phyloP scores from a whole-genome alignment of 257 asterid species.

The Nemophila menziesii region DNA sequence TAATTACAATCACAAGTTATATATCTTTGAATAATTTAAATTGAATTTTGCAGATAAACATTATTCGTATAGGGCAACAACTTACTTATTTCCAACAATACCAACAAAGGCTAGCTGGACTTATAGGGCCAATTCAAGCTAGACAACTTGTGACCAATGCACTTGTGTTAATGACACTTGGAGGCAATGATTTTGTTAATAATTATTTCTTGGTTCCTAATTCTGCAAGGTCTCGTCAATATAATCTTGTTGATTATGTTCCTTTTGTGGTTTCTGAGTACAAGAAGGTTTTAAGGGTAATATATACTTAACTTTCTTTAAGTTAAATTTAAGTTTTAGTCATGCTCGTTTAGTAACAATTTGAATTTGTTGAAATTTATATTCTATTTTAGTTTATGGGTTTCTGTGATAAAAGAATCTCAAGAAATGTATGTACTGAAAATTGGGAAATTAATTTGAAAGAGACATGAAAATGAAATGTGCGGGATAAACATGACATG shows the following conservation, averaged over 20 bases:
- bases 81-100: conserved; percentile 40
- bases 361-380: too few relatives aligned
- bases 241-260: conserved; percentile 36
- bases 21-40: too few relatives aligned
- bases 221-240: conserved; percentile 55
- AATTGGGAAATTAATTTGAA: too few relatives aligned
- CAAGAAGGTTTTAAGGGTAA: conserved; percentile 49
- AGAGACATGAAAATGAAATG: too few relatives aligned
- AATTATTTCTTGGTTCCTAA: conserved; percentile 65
- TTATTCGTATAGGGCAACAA: conserved; percentile 51
- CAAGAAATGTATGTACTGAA: too few relatives aligned
- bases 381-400: too few relatives aligned
- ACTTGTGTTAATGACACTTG: conserved; percentile 52
- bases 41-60: conserved; percentile 41
- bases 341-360: too few relatives aligned
- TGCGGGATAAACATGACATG: too few relatives aligned
- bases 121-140: conserved; percentile 35
- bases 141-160: conserved; percentile 31
- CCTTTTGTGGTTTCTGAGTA: conserved; percentile 48
- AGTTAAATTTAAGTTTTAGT: too few relatives aligned
- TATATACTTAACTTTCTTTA: too few relatives aligned
- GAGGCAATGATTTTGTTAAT: conserved; percentile 93
- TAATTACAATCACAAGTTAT: too few relatives aligned
- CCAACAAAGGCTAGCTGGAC: conserved; percentile 31
- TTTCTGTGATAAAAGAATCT: too few relatives aligned